Conservation (phyloP, 2,329 filamentous ascomycete species). For the Lachnellula willkommii region DNA sequence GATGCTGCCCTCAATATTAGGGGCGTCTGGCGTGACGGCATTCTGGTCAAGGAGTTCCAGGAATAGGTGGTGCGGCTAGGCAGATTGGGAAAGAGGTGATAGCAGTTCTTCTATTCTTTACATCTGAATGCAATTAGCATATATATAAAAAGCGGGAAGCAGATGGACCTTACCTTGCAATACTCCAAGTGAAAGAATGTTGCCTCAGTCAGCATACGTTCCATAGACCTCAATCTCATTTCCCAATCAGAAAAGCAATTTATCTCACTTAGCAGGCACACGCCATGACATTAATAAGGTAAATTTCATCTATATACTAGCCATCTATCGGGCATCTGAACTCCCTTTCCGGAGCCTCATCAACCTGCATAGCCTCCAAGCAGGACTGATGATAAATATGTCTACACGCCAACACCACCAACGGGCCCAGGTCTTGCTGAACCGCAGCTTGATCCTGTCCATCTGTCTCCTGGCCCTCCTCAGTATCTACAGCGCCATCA, state of each 20-base stretch:
- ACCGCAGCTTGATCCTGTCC: slow-evolving; percentile 31
- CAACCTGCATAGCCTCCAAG: slow-evolving; percentile 58
- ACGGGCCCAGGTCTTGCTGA: slow-evolving; percentile 54
- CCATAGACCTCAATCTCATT: not conserved
- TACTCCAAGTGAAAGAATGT: no score
- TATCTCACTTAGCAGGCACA: not conserved
- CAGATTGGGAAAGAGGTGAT: no score
- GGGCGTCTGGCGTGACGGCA: slow-evolving; percentile 25
- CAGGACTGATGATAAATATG: slow-evolving; percentile 67
- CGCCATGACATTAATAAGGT: not conserved
- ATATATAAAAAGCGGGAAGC: no score
- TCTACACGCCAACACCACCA: slow-evolving; percentile 64
- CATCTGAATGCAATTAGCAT: no score
- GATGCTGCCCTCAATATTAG: slow-evolving; percentile 24
- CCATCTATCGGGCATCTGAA: slow-evolving; percentile 37
- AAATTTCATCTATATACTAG: slow-evolving; percentile 22
- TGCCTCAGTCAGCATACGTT: no score
- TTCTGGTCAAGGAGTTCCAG: not conserved
- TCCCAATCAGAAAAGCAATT: not conserved
- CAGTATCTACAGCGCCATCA: slow-evolving; percentile 32
- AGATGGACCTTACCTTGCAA: no score
- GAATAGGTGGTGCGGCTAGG: not conserved
- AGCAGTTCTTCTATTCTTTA: no score
- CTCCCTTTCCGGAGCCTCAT: slow-evolving; percentile 43
- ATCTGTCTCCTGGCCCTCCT: slow-evolving; percentile 32